Evolutionary conservation across 2,329 filamentous ascomycete genomes (phyloP), one percentile per base, ranked within the genome.

Genomic region (Colletotrichum sublineola): DNA sequence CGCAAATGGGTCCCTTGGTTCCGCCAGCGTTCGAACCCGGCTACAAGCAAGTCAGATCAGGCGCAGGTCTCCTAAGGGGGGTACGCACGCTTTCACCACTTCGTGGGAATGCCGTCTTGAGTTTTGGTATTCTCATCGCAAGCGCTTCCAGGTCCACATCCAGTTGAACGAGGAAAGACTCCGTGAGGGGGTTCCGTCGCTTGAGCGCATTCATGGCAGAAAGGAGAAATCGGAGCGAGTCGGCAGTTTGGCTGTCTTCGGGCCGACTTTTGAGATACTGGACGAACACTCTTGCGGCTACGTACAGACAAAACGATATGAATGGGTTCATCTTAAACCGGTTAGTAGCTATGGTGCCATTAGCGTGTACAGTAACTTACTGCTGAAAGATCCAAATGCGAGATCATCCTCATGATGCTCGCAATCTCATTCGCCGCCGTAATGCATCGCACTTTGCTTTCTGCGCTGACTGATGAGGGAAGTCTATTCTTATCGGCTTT

Each of bases 241-340:
- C 92, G 24, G 86, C 90, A 75, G 90, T 93, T 81, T 90, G 93
- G 78, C 87, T 90, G 81, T 98, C 96, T 40, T 96, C 92, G 0
- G 95, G 94, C n/a, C 93, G 89, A 68, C 93, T 96, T 82, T 97
- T 98, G n/a, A 98, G 87, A 78, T 97, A 98, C 80, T 98, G 96
- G 9, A 98, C 92, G 78, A 98, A 98, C 0, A 98, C 96, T 63
- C 96, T 90, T 31, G 96, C 94, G 14, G 96, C 93, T n/a, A 98
- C 95, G 77, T 98, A 98, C 55, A 99, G 88, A 79, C 95, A 97
- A 82, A 98, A 98, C 0, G 94, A 95, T 77, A 97, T 93, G 80
- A 98, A 98, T 0, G 96, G 94, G 76, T 98, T 97, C 90, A 97
- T 94, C 94, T 98, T 73, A 1, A 7, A 60, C 58, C 44, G 63